phyloP scores from a whole-genome alignment of 352 stramenopile species.

The Phytophthora pisi region DNA sequence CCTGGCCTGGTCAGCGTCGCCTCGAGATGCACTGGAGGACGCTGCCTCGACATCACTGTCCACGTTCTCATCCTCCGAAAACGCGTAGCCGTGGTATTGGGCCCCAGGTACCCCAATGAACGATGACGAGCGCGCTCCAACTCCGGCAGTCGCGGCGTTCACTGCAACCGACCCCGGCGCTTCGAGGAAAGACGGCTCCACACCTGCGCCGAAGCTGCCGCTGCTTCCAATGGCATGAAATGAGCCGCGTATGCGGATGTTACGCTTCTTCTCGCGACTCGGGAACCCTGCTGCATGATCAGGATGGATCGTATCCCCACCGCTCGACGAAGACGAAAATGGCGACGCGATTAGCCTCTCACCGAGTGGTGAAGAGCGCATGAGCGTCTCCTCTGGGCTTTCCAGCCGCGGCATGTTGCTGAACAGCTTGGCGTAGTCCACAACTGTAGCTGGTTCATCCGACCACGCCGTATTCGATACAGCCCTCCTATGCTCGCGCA shows the following conservation, averaged over 20 bases:
- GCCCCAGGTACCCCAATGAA: slow-evolving; percentile 11
- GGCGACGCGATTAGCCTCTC: slow-evolving; percentile 57
- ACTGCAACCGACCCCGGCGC: slow-evolving; percentile 17
- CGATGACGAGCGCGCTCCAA: slow-evolving; percentile 16
- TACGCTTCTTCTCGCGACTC: slow-evolving; percentile 32
- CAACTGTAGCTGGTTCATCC: slow-evolving; percentile 46
- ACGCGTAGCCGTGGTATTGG: slow-evolving; percentile 77
- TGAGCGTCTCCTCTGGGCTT: slow-evolving; percentile 60
- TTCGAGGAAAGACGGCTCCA: slow-evolving; percentile 30
- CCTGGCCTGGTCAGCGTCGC: slow-evolving; percentile 17
- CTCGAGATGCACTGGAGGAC: slow-evolving; percentile 32
- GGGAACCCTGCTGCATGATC: slow-evolving; percentile 19
- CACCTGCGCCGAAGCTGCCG: slow-evolving; percentile 18
- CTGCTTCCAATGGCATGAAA: slow-evolving; percentile 44
- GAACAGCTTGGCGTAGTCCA: slow-evolving; percentile 62
- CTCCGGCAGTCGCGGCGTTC: slow-evolving; percentile 14
- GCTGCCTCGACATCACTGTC: slow-evolving; percentile 68
- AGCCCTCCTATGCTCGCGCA: slow-evolving; percentile 38
- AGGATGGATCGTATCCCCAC: slow-evolving; percentile 19
- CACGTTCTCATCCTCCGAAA: slow-evolving; percentile 79
- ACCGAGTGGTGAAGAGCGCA: slow-evolving; percentile 61
- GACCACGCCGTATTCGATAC: slow-evolving; percentile 35
- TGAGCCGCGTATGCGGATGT: slow-evolving; percentile 63
- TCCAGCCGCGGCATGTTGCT: slow-evolving; percentile 51
- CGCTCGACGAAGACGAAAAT: slow-evolving; percentile 24